A percentile compares a stretch with the other conserved stretches of the same genome.
Conservation (phyloP, 176 grass and related monocot genomes). For the Canna indica region DNA sequence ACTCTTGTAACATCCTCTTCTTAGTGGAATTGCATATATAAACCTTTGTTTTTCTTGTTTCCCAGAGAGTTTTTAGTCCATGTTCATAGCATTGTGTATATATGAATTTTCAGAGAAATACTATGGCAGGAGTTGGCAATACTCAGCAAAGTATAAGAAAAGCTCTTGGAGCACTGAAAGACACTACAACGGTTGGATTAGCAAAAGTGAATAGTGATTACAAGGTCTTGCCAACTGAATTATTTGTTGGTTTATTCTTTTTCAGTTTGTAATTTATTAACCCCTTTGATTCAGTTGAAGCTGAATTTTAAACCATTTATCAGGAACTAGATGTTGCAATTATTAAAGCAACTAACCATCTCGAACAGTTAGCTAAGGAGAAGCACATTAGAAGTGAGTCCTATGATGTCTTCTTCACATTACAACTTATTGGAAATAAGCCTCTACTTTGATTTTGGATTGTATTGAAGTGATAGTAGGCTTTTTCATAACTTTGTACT, state of each 20-base stretch:
- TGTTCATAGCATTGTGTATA: too few relatives aligned
- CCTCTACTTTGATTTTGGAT: not conserved
- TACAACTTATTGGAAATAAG: not conserved
- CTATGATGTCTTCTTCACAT: not conserved
- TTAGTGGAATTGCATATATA: too few relatives aligned
- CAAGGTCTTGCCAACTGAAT: conserved; percentile 8
- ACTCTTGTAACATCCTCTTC: too few relatives aligned
- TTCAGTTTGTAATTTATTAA: not conserved
- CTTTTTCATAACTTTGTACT: not conserved
- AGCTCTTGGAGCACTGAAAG: conserved; percentile 23
- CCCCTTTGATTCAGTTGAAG: not conserved
- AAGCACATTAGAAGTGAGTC: conserved; percentile 20
- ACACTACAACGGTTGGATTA: conserved; percentile 21
- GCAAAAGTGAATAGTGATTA: conserved; percentile 27
- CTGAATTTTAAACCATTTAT: not conserved
- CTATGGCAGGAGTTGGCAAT: conserved; percentile 14
- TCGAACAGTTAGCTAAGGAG: conserved; percentile 19
- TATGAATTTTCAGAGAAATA: not conserved
- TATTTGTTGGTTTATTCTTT: not conserved
- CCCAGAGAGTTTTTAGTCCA: too few relatives aligned
- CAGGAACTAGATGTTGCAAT: conserved; percentile 22
- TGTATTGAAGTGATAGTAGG: not conserved
- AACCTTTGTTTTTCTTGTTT: too few relatives aligned
- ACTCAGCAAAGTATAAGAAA: conserved; percentile 26
- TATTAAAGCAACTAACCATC: conserved; percentile 26